phyloP scores from a whole-genome alignment of 1,284 basidiomycete genomes.

The Cryptococcus hybrid region DNA sequence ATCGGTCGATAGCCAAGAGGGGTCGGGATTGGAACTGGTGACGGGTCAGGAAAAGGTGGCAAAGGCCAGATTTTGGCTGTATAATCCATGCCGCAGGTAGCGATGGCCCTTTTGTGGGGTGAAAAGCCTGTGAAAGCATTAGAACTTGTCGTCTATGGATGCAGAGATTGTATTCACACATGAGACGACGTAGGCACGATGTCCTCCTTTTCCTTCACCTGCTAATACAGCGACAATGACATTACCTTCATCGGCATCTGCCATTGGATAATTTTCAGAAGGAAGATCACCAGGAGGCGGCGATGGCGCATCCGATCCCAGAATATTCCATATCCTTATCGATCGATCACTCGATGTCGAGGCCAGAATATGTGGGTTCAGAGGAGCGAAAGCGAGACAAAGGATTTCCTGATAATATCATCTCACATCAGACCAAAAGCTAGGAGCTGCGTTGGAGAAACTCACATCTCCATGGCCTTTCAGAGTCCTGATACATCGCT shows the following conservation, averaged over 20 bases:
- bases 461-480: constrained; percentile 38
- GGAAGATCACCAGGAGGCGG: not conserved
- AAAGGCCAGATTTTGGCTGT: constrained; percentile 33
- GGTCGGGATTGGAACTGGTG: constrained; percentile 1
- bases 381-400: constrained; percentile 22
- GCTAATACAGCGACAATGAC: constrained; percentile 21
- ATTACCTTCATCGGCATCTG: constrained; percentile 31
- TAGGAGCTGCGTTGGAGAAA: not conserved
- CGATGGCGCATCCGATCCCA: constrained; percentile 13
- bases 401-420: constrained; percentile 21
- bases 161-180: constrained; percentile 14
- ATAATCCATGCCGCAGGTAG: constrained; percentile 22
- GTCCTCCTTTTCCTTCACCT: constrained; percentile 25
- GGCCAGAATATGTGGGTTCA: constrained; percentile 37
- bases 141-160: not conserved
- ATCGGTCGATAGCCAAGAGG: constrained; percentile 21
- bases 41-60: constrained; percentile 19
- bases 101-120: constrained; percentile 23
- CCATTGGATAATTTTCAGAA: constrained; percentile 29
- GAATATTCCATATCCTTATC: constrained; percentile 36
- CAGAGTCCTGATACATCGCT: constrained; percentile 13
- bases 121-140: constrained; percentile 17
- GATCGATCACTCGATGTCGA: constrained; percentile 37
- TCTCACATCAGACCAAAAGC: not conserved
- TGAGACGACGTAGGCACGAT: constrained; percentile 16